Evolutionary conservation across 192 early-diverging fungal genomes (phyloP), one percentile per base, ranked within the genome.

Genomic region (Coemansia erecta): DNA sequence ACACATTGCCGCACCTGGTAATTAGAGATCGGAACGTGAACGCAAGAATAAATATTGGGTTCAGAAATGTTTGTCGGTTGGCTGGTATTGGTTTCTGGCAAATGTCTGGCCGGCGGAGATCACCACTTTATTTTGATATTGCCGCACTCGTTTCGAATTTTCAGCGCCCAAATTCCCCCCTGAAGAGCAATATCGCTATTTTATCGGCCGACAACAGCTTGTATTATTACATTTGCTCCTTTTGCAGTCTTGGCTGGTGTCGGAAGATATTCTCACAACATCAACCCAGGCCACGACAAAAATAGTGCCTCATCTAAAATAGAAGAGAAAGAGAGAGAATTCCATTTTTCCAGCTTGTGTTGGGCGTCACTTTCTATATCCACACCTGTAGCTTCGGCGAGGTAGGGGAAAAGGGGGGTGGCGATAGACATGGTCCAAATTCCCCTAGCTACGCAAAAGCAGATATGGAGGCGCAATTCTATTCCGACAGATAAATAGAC

Each of bases 51-150:
- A 37, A 37, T 8, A 37, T 37, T 37, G 35, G 35, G 35, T 37
- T 37, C 8, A 37, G 35, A 37, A 7, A 8, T 10, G 35, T 37
- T 37, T 37, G 35, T 11, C 10, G 35, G 35, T 28, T 28, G 26
- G 48, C 3, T 50, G 48, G 22, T n/a, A 24, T n/a, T 50, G 24
- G 10, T 37, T 37, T 37, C 35, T 37, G 10, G 24, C 11, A 50
- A 13, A 31, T 24, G 48, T 24, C 28, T 31, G 48, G 48, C 48
- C 48, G 48, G 26, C 48, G 48, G 48, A 50, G 48, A 50, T 50
- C 48, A 2, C 35, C 10, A 7, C 8, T 50, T 50, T 50, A 50
- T 50, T 50, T 50, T 50, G 48, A 22, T 28, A 50, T 50, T 50
- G 48, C 48, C 48, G 48, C 48, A 50, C 26, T 50, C 23, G 7